These are phyloP conservation scores for Acephala macrosclerotiorum DNA, from an alignment of 2,329 filamentous ascomycete genomes.

Conservation along the genomic window DNA sequence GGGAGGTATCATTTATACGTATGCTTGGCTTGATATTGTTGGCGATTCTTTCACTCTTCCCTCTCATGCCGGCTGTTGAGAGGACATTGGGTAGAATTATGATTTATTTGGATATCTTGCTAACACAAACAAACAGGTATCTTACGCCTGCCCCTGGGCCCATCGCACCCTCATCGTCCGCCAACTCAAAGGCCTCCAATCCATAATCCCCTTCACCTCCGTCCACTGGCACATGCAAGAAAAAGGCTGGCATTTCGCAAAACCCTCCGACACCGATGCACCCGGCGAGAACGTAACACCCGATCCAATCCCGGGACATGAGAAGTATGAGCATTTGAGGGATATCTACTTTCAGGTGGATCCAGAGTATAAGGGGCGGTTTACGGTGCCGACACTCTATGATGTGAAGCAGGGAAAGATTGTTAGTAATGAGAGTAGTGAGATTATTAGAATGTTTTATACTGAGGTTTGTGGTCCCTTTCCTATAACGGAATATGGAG, in stretches of 20 bases:
- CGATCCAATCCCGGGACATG: conserved; percentile 65
- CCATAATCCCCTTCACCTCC: conserved; percentile 67
- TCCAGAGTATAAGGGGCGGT: conserved; percentile 70
- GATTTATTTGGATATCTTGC: conserved; percentile 64
- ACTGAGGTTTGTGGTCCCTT: conserved; percentile 66
- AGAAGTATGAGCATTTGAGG: conserved; percentile 70
- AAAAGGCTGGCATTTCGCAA: conserved; percentile 72
- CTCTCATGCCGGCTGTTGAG: no score
- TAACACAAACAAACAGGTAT: conserved; percentile 66
- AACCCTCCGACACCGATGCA: conserved; percentile 60
- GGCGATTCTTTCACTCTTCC: conserved; percentile 64
- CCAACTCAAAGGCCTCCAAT: conserved; percentile 90
- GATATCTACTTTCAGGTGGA: conserved; percentile 73
- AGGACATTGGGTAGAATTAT: no score
- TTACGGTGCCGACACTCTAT: conserved; percentile 74
- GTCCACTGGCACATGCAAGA: conserved; percentile 70
- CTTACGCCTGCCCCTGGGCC: conserved; percentile 68
- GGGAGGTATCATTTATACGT: conserved; percentile 92
- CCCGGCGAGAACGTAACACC: conserved; percentile 70
- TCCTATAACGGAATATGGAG: conserved; percentile 30
- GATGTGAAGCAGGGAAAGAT: conserved; percentile 71
- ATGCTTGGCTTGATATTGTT: conserved; percentile 84
- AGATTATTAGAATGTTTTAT: conserved; percentile 87
- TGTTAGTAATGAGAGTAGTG: conserved; percentile 83
- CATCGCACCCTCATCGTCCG: conserved; percentile 87